Conservation (phyloP, 306 rosid species). For the Hippophae rhamnoides region DNA sequence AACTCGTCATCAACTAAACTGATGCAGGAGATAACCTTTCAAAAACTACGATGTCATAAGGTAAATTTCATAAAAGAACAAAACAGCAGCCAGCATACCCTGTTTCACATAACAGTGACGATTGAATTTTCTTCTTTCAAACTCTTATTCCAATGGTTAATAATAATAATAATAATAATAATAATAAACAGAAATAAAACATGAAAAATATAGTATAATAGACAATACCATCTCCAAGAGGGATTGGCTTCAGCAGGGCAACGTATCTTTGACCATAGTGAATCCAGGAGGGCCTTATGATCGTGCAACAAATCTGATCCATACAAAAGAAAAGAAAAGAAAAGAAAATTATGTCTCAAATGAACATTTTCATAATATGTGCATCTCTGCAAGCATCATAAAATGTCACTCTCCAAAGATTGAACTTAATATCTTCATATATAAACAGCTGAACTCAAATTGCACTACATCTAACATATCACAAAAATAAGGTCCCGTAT, state of each 20-base stretch:
- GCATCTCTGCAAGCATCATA: neutral
- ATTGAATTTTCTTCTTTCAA: neutral
- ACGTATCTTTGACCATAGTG: slow-evolving; percentile 40
- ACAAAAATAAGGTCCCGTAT: too few species aligned
- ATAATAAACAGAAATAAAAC: neutral
- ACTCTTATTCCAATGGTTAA: neutral
- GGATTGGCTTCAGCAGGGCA: slow-evolving; percentile 80
- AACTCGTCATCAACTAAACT: too few species aligned
- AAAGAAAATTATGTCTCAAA: neutral
- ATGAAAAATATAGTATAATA: slow-evolving; percentile 4
- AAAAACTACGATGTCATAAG: too few species aligned
- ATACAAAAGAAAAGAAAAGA: slow-evolving; percentile 8
- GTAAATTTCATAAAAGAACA: too few species aligned
- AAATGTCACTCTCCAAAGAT: slow-evolving; percentile 3
- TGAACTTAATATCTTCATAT: neutral
- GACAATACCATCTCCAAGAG: slow-evolving; percentile 77
- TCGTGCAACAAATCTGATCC: slow-evolving; percentile 31
- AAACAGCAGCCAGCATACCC: too few species aligned
- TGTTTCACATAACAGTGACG: too few species aligned
- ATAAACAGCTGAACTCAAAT: too few species aligned
- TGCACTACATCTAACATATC: too few species aligned
- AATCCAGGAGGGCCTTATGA: slow-evolving; percentile 29
- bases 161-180: neutral
- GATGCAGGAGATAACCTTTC: too few species aligned
- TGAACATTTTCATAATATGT: neutral